A percentile compares a stretch with the other conserved stretches of the same genome.
Evolutionary conservation across 768 basidiomycete genomes (phyloP).

Genomic region (Macrolepiota albuminosa): DNA sequence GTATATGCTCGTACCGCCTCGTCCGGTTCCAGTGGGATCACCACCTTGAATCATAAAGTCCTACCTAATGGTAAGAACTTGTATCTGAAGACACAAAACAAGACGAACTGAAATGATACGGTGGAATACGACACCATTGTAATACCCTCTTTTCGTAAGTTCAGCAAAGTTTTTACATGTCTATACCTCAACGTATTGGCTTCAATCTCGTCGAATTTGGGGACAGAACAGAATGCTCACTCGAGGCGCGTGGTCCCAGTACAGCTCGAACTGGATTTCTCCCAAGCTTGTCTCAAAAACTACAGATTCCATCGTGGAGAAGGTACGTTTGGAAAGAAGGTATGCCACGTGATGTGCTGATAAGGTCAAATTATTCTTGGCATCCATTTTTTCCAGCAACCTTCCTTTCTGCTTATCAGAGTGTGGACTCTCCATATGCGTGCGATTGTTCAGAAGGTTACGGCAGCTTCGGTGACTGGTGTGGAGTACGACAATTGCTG

Average conservation of each 20-base stretch:
- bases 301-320: conserved; percentile 45
- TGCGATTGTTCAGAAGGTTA: conserved; percentile 80
- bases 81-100: background rate
- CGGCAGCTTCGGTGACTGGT: conserved; percentile 85
- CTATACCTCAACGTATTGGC: conserved; percentile 33
- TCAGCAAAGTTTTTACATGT: conserved; percentile 96
- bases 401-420: background rate
- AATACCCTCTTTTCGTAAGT: conserved; percentile 88
- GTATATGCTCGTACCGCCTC: conserved; percentile 87
- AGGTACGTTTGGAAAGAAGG: background rate
- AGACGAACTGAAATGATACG: conserved; percentile 76
- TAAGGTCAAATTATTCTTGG: background rate
- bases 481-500: conserved; percentile 2
- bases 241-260: conserved; percentile 85
- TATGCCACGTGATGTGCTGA: conserved; percentile 7
- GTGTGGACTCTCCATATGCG: conserved; percentile 46
- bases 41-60: conserved; percentile 98
- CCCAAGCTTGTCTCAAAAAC: conserved; percentile 80
- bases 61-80: conserved; percentile 29
- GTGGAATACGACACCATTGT: conserved; percentile 87
- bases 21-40: conserved; percentile 93
- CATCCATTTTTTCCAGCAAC: background rate
- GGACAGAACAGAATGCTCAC: conserved; percentile 33
- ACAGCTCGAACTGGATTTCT: conserved; percentile 86
- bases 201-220: conserved; percentile 13